These are phyloP conservation scores for Penicillium sp. DNA, from an alignment of 2,329 filamentous ascomycete species.

Conservation along the genomic window DNA sequence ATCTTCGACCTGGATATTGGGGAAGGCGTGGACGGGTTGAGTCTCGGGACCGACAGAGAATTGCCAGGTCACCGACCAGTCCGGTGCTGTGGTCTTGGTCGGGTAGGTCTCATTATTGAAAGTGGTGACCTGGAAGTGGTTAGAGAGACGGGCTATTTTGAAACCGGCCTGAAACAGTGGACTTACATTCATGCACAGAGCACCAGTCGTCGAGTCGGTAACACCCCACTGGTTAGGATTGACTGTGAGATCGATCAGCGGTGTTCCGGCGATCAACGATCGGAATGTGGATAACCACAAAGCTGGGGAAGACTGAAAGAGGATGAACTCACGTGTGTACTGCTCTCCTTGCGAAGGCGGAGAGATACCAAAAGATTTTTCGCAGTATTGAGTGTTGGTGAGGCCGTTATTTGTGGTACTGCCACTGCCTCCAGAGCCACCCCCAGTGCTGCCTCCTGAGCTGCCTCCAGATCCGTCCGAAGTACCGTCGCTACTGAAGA, in stretches of 20 bases:
- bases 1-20: constrained; percentile 53
- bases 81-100: constrained; percentile 48
- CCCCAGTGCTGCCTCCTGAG: constrained; percentile 18
- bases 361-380: constrained; percentile 48
- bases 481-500: constrained; percentile 41
- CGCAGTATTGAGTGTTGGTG: constrained; percentile 42
- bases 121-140: constrained; percentile 44
- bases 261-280: not conserved
- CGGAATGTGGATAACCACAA: not conserved
- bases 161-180: not conserved
- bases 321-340: constrained; percentile 48
- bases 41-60: constrained; percentile 45
- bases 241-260: constrained; percentile 36
- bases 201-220: constrained; percentile 37
- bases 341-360: constrained; percentile 46
- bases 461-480: constrained; percentile 11
- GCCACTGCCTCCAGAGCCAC: constrained; percentile 8
- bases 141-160: not conserved
- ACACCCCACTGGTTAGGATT: constrained; percentile 60
- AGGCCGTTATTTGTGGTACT: constrained; percentile 35
- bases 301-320: not conserved
- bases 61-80: constrained; percentile 56
- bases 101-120: constrained; percentile 55
- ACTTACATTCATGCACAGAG: constrained; percentile 56
- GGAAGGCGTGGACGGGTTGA: constrained; percentile 56